Percentiles rank a stretch among this genome's conserved stretches.
Conservation (phyloP, 1,284 basidiomycete genomes). For the Prillingera fragicola region DNA sequence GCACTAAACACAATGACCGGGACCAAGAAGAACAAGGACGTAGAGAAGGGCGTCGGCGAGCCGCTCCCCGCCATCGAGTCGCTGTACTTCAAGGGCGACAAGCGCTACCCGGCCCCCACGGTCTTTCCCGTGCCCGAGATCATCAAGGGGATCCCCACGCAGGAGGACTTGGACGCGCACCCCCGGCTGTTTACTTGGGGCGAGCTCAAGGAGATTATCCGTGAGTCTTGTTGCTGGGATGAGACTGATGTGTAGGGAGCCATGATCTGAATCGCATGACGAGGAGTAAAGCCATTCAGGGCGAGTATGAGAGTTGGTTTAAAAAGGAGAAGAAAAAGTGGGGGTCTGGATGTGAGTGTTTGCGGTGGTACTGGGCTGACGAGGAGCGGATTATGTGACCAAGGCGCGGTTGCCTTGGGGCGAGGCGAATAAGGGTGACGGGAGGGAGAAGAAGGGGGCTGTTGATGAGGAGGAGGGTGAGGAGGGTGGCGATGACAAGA, state of each 20-base stretch:
- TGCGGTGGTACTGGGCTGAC: no score
- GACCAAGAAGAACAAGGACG: no score
- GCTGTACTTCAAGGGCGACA: conserved; percentile 29
- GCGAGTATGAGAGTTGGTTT: conserved; percentile 40
- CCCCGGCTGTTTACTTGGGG: conserved; percentile 46
- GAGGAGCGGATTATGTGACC: no score
- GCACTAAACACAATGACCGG: no score
- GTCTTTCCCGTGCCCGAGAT: conserved; percentile 27
- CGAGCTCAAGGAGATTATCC: conserved; percentile 39
- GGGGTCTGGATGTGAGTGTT: conserved; percentile 41
- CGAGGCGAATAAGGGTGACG: no score
- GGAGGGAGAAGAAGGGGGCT: no score
- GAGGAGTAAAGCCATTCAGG: conserved; percentile 40
- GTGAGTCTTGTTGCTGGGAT: conserved; percentile 25
- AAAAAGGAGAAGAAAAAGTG: conserved; percentile 29
- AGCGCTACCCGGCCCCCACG: conserved; percentile 36
- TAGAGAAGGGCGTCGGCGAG: no score
- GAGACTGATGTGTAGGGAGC: conserved; percentile 12
- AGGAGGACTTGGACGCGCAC: conserved; percentile 42
- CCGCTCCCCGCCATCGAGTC: no score
- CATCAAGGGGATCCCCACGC: conserved; percentile 36
- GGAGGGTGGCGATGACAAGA: no score
- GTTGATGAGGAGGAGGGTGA: no score
- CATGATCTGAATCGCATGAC: conserved; percentile 29
- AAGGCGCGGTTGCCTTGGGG: no score